Base-by-base conservation (phyloP, 73 alveolate species). In the Tetrahymena malaccensis region DNA sequence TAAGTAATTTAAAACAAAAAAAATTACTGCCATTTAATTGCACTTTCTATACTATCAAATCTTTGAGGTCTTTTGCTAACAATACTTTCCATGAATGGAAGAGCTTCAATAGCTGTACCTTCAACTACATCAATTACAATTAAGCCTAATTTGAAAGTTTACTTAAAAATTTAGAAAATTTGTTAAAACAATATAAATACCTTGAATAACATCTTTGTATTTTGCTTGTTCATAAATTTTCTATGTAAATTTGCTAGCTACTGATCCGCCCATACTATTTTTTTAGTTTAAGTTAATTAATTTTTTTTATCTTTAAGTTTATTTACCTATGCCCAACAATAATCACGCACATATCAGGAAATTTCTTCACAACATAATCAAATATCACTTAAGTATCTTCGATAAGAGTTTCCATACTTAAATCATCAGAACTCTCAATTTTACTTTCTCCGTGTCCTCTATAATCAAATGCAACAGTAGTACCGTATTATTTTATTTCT, bases 21-120 rank as follows among this genome's bases (percentile, higher is more conserved):
- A 27, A 70, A 27, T 25, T 70, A 70, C 89, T 70, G 89, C 98
- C 98, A 98, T 95, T 97, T 96, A 43, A 98, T 98, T n/a, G 98
- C 99, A 94, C 98, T 96, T 94, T 98, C 98, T 56, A 98, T 93
- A 5, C 99, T 94, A 58, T 96, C 95, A 96, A 99, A 99, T 35
- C 96, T 96, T 50, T 94, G 96, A 25, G 99, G 99, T 85, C 99
- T 96, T 34, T 96, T 97, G 93, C 96, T 95, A 10, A 99, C 99
- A 50, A 99, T 98, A 94, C 96, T 96, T 85, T 98, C 99, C 99
- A 99, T 99, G 95, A 97, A 98, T 55, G 99, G 99, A 34, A 99
- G 96, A 31, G 99, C 99, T 70, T 98, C 99, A 95, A 99, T 97
- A 11, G 99, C 99, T 35, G 99, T 97, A 34, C 99, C 99, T 97